Percentiles rank a stretch among this genome's conserved stretches.
Evolutionary conservation across 306 rosid species (phyloP).

Genomic region (Urtica urens): DNA sequence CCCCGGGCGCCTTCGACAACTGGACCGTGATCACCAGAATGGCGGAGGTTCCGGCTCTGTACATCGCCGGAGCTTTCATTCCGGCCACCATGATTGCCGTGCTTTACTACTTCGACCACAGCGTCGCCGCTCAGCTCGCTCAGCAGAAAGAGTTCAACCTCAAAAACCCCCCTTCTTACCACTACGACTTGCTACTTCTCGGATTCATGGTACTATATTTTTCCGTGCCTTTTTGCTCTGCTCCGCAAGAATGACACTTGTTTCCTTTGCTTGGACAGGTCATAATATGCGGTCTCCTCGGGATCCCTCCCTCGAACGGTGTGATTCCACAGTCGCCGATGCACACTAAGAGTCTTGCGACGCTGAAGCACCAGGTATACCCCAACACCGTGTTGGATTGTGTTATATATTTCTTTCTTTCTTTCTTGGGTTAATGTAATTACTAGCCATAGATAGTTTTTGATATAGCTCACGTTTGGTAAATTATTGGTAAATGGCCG

Average conservation of each 20-base stretch:
- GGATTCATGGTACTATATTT: slow-evolving; percentile 55
- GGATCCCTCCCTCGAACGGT: slow-evolving; percentile 78
- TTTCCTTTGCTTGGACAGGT: slow-evolving; percentile 39
- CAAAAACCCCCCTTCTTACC: slow-evolving; percentile 68
- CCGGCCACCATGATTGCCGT: slow-evolving; percentile 86
- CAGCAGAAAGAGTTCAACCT: slow-evolving; percentile 78
- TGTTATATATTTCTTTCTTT: too few species aligned
- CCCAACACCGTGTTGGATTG: not conserved
- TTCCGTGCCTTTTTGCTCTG: not conserved
- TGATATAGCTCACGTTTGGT: too few species aligned
- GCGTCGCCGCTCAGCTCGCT: slow-evolving; percentile 84
- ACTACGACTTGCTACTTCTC: slow-evolving; percentile 70
- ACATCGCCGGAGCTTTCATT: slow-evolving; percentile 59
- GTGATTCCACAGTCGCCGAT: slow-evolving; percentile 87
- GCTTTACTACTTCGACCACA: slow-evolving; percentile 77
- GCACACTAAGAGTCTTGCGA: slow-evolving; percentile 76
- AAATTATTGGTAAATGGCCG: too few species aligned
- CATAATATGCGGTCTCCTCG: slow-evolving; percentile 62
- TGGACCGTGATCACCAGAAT: slow-evolving; percentile 76
- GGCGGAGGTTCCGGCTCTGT: slow-evolving; percentile 62
- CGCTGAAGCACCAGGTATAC: slow-evolving; percentile 66
- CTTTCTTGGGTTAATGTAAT: too few species aligned
- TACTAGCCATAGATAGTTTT: too few species aligned
- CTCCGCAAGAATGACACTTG: not conserved
- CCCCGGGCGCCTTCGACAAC: slow-evolving; percentile 54